phyloP scores from a whole-genome alignment of 2,329 filamentous ascomycete genomes.

The Podosphaera aphanis region DNA sequence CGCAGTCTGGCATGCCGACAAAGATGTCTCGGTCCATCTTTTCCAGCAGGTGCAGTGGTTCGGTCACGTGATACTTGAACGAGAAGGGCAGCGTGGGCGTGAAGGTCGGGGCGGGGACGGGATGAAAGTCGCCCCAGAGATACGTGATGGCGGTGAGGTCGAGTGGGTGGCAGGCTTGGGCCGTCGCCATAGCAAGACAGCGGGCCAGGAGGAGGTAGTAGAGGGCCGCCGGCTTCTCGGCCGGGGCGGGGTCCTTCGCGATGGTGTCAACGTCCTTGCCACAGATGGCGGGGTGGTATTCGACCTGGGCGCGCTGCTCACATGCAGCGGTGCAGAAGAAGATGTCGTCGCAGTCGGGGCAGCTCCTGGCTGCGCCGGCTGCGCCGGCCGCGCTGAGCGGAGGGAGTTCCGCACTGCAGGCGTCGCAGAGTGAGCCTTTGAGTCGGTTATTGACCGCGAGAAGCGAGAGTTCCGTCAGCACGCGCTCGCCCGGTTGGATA shows the following conservation, averaged over 20 bases:
- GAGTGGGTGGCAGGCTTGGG: slow-evolving; percentile 36
- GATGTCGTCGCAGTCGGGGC: slow-evolving; percentile 38
- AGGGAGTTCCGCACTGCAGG: slow-evolving; percentile 56
- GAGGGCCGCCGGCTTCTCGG: slow-evolving; percentile 34
- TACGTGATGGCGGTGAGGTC: slow-evolving; percentile 41
- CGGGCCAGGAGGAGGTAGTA: slow-evolving; percentile 39
- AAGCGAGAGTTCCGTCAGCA: slow-evolving; percentile 64
- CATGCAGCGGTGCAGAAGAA: slow-evolving; percentile 42
- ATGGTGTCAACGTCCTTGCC: slow-evolving; percentile 42
- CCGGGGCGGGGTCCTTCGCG: slow-evolving; percentile 36
- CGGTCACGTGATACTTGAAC: slow-evolving; percentile 51
- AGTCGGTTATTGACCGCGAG: slow-evolving; percentile 75
- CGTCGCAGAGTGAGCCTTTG: slow-evolving; percentile 72
- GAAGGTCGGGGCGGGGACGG: slow-evolving; percentile 18
- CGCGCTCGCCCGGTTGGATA: slow-evolving; percentile 49
- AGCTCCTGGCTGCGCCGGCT: slow-evolving; percentile 27
- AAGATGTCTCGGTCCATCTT: slow-evolving; percentile 71
- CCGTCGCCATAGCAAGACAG: slow-evolving; percentile 36
- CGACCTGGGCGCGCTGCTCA: slow-evolving; percentile 29
- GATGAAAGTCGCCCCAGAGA: slow-evolving; percentile 45
- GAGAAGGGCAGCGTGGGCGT: slow-evolving; percentile 52
- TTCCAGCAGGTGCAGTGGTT: slow-evolving; percentile 54
- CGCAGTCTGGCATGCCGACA: slow-evolving; percentile 30
- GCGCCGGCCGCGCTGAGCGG: slow-evolving; percentile 24
- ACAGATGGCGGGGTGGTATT: slow-evolving; percentile 42